Conservation (phyloP, 768 basidiomycete species). For the Artomyces pyxidatus region DNA sequence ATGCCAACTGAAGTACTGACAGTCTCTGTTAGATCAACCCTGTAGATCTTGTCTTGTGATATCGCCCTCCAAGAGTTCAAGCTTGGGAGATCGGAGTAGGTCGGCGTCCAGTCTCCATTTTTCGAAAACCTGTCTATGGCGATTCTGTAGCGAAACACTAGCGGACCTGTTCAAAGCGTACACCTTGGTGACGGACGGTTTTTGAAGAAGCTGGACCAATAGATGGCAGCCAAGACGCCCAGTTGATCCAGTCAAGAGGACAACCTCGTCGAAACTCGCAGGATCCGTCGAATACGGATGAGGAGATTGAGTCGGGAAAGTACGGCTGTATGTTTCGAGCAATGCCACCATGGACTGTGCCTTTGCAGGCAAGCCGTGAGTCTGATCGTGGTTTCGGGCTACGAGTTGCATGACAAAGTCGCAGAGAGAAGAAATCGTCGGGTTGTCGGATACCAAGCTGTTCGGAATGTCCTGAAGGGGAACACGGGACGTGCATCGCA, state of each 20-base stretch:
- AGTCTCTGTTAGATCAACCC: not conserved
- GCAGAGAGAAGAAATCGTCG: slow-evolving; percentile 28
- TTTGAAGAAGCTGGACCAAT: slow-evolving; percentile 18
- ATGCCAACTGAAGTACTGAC: too few species aligned
- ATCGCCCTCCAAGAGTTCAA: slow-evolving; percentile 11
- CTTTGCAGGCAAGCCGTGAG: slow-evolving; percentile 6
- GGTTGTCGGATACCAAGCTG: slow-evolving; percentile 30
- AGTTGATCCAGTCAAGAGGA: slow-evolving; percentile 27
- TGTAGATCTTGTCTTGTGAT: slow-evolving; percentile 4
- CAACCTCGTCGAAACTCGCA: too few species aligned
- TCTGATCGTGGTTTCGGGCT: slow-evolving; percentile 8
- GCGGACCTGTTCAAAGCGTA: slow-evolving; percentile 18
- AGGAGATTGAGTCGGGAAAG: too few species aligned
- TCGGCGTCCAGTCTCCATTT: slow-evolving; percentile 10
- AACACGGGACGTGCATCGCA: slow-evolving; percentile 17
- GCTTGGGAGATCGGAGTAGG: slow-evolving; percentile 1
- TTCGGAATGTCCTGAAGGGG: slow-evolving; percentile 17
- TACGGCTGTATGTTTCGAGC: too few species aligned
- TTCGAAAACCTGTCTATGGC: slow-evolving; percentile 14
- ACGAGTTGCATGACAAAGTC: slow-evolving; percentile 13
- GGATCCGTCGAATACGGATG: too few species aligned
- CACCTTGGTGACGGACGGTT: slow-evolving; percentile 15
- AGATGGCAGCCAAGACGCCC: slow-evolving; percentile 24
- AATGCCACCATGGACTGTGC: too few species aligned
- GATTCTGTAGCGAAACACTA: not conserved